A percentile compares a stretch with the other conserved stretches of the same genome.
Evolutionary conservation across 2,329 filamentous ascomycete genomes (phyloP).

Genomic region (Myriangium duriaei): DNA sequence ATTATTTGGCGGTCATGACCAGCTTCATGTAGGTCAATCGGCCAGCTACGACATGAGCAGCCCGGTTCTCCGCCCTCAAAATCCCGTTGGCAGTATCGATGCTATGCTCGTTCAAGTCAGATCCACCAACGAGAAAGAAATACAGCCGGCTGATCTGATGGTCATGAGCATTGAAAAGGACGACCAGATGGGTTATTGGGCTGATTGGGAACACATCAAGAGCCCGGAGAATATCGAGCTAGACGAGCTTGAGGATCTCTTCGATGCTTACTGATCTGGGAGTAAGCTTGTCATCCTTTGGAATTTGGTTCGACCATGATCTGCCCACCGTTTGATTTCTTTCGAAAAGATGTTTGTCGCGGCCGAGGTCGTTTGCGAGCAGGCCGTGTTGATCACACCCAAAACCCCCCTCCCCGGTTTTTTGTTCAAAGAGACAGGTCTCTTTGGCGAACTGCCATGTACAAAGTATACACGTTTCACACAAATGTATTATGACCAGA

Average conservation of each 20-base stretch:
- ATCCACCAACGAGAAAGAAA: background rate
- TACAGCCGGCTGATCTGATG: conserved; percentile 11
- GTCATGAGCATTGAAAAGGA: conserved; percentile 15
- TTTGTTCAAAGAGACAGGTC: background rate
- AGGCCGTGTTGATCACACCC: no score
- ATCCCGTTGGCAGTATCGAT: conserved; percentile 9
- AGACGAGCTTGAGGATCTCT: conserved; percentile 80
- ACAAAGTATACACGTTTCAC: background rate
- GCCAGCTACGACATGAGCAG: conserved; percentile 33
- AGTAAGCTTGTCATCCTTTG: no score
- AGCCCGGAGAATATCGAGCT: conserved; percentile 84
- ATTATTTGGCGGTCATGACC: conserved; percentile 34
- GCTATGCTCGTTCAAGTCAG: conserved; percentile 3
- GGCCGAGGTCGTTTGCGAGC: no score
- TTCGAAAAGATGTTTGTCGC: no score
- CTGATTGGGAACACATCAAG: conserved; percentile 30
- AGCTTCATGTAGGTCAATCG: conserved; percentile 36
- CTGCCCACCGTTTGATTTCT: no score
- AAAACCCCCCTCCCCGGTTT: background rate
- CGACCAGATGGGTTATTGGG: conserved; percentile 20
- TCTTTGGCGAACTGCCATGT: background rate
- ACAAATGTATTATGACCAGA: background rate
- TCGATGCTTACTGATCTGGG: conserved; percentile 46
- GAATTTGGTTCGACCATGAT: no score
- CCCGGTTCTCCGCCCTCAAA: conserved; percentile 31